These are phyloP conservation scores for Jackrogersella multiformis DNA, from an alignment of 495 filamentous ascomycete species.

Conservation along the genomic window DNA sequence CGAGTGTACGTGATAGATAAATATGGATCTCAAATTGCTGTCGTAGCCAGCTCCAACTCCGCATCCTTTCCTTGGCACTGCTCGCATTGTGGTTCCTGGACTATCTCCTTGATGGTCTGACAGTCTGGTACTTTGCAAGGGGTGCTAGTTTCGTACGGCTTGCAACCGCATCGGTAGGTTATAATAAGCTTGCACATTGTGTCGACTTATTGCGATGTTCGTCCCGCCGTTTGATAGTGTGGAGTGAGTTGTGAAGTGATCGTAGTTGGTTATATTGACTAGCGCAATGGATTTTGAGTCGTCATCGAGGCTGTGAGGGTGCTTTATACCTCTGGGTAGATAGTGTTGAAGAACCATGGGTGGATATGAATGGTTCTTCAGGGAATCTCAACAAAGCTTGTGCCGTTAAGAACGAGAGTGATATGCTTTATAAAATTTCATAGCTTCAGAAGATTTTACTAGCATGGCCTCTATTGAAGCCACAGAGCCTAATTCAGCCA, in stretches of 20 bases:
- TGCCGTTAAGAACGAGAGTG: background rate
- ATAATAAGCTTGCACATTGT: constrained; percentile 33
- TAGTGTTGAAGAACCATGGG: too few relatives aligned
- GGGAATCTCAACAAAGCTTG: background rate
- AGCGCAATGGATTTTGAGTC: too few relatives aligned
- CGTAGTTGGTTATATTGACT: background rate
- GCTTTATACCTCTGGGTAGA: background rate
- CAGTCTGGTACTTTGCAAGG: constrained; percentile 22
- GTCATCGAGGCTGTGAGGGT: background rate
- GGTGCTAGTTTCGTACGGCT: constrained; percentile 21
- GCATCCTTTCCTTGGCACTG: constrained; percentile 7
- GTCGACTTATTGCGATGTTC: background rate
- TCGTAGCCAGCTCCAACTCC: constrained; percentile 3
- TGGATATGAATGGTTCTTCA: too few relatives aligned
- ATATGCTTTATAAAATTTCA: background rate
- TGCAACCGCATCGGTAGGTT: constrained; percentile 32
- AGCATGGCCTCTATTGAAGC: constrained; percentile 13
- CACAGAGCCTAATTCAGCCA: background rate
- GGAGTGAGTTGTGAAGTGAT: background rate
- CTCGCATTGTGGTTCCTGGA: constrained; percentile 14
- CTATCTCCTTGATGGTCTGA: background rate
- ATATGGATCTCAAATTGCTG: background rate
- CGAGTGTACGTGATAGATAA: background rate
- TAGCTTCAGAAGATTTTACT: background rate
- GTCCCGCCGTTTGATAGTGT: background rate